Percentiles rank a stretch among this genome's conserved stretches.
phyloP scores from a whole-genome alignment of 495 filamentous ascomycete species.

The Penicillium ochrochloron region DNA sequence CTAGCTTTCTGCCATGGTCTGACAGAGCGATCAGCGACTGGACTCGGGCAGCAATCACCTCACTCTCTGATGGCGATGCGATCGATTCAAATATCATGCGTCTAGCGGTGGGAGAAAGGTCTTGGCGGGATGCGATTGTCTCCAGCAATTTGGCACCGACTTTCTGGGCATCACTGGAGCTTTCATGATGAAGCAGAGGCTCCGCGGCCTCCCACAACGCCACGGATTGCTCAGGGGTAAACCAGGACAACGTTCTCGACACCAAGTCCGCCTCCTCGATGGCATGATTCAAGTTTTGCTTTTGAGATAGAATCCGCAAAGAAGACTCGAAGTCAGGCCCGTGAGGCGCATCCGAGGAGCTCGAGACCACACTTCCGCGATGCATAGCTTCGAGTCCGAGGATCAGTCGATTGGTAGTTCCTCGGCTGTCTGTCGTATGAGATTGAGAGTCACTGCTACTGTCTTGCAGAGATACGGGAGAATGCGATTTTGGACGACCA shows the following conservation, averaged over 20 bases:
- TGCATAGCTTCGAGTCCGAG: slow-evolving; percentile 51
- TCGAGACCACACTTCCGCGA: slow-evolving; percentile 50
- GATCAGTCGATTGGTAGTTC: slow-evolving; percentile 30
- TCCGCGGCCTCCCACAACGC: slow-evolving; percentile 49
- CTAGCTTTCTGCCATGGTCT: slow-evolving; percentile 52
- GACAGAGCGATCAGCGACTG: slow-evolving; percentile 49
- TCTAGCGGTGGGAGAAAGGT: slow-evolving; percentile 43
- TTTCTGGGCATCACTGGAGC: slow-evolving; percentile 44
- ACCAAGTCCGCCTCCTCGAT: slow-evolving; percentile 49
- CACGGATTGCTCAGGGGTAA: slow-evolving; percentile 47
- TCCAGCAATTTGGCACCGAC: slow-evolving; percentile 44
- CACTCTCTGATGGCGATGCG: slow-evolving; percentile 39
- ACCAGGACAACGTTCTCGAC: slow-evolving; percentile 41
- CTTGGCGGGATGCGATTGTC: slow-evolving; percentile 47
- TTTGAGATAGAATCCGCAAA: slow-evolving; percentile 42
- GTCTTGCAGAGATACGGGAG: slow-evolving; percentile 42
- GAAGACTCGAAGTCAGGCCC: slow-evolving; percentile 48
- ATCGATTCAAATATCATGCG: slow-evolving; percentile 46
- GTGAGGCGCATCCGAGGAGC: slow-evolving; percentile 49
- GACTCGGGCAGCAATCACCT: slow-evolving; percentile 46
- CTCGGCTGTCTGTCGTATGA: slow-evolving; percentile 40
- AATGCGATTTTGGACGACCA: slow-evolving; percentile 46
- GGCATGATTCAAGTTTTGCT: slow-evolving; percentile 40
- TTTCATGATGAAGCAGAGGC: slow-evolving; percentile 45
- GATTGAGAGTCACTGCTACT: slow-evolving; percentile 39